These are phyloP conservation scores for Lasiodiplodia sp. DNA, from an alignment of 2,329 filamentous ascomycete species.

Conservation along the genomic window DNA sequence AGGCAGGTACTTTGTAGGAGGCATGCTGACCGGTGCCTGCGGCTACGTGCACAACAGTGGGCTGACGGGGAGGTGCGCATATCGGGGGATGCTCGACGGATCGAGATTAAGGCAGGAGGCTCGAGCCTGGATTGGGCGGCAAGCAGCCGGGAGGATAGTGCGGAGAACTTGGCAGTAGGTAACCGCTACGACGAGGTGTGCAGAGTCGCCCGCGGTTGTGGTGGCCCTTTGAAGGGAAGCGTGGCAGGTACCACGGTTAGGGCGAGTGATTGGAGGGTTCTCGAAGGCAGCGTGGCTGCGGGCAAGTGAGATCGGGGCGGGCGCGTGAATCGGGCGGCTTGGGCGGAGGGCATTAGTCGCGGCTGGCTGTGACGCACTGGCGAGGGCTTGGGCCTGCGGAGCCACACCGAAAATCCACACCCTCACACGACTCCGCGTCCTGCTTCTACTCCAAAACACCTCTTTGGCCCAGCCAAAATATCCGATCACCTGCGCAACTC, in stretches of 20 bases:
- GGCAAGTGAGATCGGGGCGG: background rate
- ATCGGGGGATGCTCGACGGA: conserved; percentile 1
- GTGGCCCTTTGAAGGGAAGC: background rate
- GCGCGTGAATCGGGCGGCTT: conserved; percentile 11
- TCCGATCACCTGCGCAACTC: background rate
- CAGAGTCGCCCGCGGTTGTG: background rate
- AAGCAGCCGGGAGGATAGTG: conserved; percentile 5
- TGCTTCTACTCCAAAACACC: conserved; percentile 4
- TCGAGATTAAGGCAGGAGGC: conserved; percentile 7
- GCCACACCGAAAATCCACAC: conserved; percentile 27
- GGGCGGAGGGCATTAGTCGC: background rate
- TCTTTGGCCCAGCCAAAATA: background rate
- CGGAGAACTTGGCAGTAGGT: conserved; percentile 12
- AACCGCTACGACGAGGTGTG: background rate
- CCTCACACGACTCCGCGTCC: conserved; percentile 23
- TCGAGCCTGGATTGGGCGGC: conserved; percentile 17
- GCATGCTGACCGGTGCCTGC: background rate
- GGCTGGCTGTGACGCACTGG: conserved; percentile 17
- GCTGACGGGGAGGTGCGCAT: conserved; percentile 1
- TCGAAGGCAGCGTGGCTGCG: background rate
- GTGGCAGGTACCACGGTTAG: background rate
- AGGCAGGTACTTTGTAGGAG: background rate
- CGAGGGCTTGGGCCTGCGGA: background rate
- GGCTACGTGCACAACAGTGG: background rate
- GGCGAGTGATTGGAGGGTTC: conserved; percentile 2